A percentile compares a stretch with the other conserved stretches of the same genome.
These are phyloP conservation scores for Massarina eburnea DNA, from an alignment of 2,329 filamentous ascomycete species.

Conservation along the genomic window DNA sequence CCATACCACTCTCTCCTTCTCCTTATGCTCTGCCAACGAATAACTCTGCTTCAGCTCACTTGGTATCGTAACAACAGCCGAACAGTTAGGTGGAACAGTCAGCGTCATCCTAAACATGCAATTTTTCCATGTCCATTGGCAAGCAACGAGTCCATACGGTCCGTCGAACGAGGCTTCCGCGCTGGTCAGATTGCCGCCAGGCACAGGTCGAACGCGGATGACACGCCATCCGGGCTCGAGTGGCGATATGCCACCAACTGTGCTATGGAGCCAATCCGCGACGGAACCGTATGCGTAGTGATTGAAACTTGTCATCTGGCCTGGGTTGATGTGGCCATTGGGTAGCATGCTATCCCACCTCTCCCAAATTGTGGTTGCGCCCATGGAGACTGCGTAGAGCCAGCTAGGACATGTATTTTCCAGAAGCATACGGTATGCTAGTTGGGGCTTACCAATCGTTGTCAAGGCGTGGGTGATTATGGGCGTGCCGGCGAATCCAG, in stretches of 20 bases:
- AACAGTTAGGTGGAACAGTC: conserved; percentile 3
- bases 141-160: conserved; percentile 32
- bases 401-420: conserved; percentile 50
- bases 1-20: no score
- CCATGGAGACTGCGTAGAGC: conserved; percentile 52
- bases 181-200: conserved; percentile 31
- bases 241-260: conserved; percentile 46
- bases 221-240: conserved; percentile 47
- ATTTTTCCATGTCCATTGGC: conserved; percentile 19
- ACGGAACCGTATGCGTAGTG: conserved; percentile 55
- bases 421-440: conserved; percentile 51
- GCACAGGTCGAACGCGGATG: conserved; percentile 37
- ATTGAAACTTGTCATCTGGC: conserved; percentile 55
- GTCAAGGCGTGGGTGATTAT: conserved; percentile 17
- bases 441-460: conserved; percentile 15
- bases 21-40: no score
- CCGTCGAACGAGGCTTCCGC: conserved; percentile 33
- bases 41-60: neutral
- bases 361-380: conserved; percentile 55
- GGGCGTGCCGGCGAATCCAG: conserved; percentile 21
- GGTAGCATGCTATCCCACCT: conserved; percentile 54
- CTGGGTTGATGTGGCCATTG: conserved; percentile 49
- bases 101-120: conserved; percentile 1
- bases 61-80: conserved; percentile 2
- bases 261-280: conserved; percentile 51